phyloP scores from a whole-genome alignment of 306 rosid genomes.

The Quercus dentata region DNA sequence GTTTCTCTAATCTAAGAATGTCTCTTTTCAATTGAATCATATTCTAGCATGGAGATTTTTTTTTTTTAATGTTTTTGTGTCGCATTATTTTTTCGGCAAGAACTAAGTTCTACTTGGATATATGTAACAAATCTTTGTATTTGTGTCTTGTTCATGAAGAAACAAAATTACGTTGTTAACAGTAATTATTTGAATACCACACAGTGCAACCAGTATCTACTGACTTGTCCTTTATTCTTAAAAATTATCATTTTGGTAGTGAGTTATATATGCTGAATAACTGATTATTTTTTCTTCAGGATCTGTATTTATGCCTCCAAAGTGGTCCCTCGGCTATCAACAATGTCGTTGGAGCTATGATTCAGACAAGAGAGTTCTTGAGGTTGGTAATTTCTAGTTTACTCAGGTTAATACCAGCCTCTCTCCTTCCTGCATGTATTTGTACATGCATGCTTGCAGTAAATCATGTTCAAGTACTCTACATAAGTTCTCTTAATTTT shows the following conservation, averaged over 20 bases:
- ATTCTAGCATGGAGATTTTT: no score
- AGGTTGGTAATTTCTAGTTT: conserved; percentile 36
- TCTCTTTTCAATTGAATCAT: no score
- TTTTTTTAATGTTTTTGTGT: no score
- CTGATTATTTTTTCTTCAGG: conserved; percentile 39
- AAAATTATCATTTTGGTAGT: conserved; percentile 8
- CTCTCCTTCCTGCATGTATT: not conserved
- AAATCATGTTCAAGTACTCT: not conserved
- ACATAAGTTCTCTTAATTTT: not conserved
- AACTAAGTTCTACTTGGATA: no score
- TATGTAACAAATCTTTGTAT: not conserved
- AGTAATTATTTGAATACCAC: not conserved
- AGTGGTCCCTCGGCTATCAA: conserved; percentile 93
- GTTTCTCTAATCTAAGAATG: no score
- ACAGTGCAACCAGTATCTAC: not conserved
- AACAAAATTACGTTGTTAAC: not conserved
- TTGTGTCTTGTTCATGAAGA: no score
- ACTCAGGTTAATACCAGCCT: not conserved
- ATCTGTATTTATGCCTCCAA: conserved; percentile 85
- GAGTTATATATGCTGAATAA: conserved; percentile 10
- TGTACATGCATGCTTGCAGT: not conserved
- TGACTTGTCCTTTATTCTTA: not conserved
- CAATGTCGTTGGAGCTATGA: conserved; percentile 89
- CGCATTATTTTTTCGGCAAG: no score
- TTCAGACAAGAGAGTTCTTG: conserved; percentile 69